Base-by-base conservation (phyloP, 805 yeast species). In the Lachancea quebecensis region DNA sequence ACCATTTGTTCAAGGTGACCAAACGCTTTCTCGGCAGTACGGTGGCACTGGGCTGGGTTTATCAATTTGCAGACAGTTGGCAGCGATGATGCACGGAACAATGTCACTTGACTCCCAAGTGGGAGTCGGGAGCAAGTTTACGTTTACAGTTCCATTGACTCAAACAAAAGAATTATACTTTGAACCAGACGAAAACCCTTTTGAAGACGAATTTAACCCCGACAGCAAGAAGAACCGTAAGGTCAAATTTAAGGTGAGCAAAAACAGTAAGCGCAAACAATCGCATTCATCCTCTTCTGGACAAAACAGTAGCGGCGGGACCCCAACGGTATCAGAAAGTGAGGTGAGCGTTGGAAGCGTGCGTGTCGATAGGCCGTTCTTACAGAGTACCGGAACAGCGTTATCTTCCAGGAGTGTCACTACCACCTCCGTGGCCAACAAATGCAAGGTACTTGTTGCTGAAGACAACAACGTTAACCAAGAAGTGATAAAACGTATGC, bases 31-130 rank as follows among this genome's bases (percentile, higher is more conserved):
- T 4, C 74, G 95, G 58, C 86, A 90, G 46, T 82, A 85, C 59
- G 97, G 98, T 47, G 99, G 99, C 53, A 93, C 97, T 0, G 99
- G 98, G 2, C 71, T 91, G 39, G 99, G 99, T 1, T 73, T 91
- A 37, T 76, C 82, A 1, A 91, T 91, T 57, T 93, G 97, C 66
- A 73, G 87, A 48, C 97, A 91, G 64, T 75, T 93, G 48, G 96
- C 96, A 0, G 77, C 75, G 31, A 78, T 90, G 79, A 91, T 91
- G 98, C 75, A 81, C 46, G 96, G 99, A 46, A 79, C 88, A 0
- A 76, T 93, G 65, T 75, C 79, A 2, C 64, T 93, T 41, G 74
- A 82, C 46, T 84, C 95, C 0, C 71, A 74, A 25, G 75, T 85
- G 16, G 96, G 95, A 0, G 72, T 77, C 18, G 99, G 99, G 1